Conservation (phyloP, 495 filamentous ascomycete genomes). For the Penicillium riverlandense region DNA sequence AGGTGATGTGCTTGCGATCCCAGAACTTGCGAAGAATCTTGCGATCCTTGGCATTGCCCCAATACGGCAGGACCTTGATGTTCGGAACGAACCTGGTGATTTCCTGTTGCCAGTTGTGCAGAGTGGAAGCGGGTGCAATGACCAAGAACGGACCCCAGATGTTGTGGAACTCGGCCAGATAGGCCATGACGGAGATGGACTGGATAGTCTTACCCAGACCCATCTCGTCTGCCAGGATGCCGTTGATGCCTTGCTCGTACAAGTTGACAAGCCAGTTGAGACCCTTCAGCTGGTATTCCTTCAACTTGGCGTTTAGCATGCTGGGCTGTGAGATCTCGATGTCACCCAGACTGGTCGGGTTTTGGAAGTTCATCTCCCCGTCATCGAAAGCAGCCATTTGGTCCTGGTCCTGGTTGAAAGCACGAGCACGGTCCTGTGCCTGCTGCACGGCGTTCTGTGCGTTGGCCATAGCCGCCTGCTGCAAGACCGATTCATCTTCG, state of each 20-base stretch:
- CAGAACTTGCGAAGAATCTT: slow-evolving; percentile 98
- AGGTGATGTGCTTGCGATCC: slow-evolving; percentile 95
- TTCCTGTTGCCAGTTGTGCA: slow-evolving; percentile 99
- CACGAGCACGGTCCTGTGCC: slow-evolving; percentile 82
- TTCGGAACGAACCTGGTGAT: slow-evolving; percentile 89
- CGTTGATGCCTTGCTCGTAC: slow-evolving; percentile 99
- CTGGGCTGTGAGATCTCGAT: slow-evolving; percentile 92
- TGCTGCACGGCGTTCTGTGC: slow-evolving; percentile 94
- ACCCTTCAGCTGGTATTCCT: slow-evolving; percentile 98
- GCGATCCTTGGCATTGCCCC: slow-evolving; percentile 89
- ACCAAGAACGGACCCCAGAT: slow-evolving; percentile 99
- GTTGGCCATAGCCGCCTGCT: slow-evolving; percentile 84
- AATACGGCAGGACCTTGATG: slow-evolving; percentile 93
- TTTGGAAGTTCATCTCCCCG: slow-evolving; percentile 99
- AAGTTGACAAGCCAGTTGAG: slow-evolving; percentile 98
- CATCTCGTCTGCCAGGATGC: slow-evolving; percentile 98
- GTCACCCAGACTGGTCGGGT: slow-evolving; percentile 87
- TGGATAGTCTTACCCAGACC: slow-evolving; percentile 98
- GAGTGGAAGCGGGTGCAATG: slow-evolving; percentile 89
- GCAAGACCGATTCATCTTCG: slow-evolving; percentile 79
- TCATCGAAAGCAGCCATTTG: slow-evolving; percentile 52
- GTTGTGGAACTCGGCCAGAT: slow-evolving; percentile 91
- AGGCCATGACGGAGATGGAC: slow-evolving; percentile 98
- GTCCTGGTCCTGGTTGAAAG: slow-evolving; percentile 67
- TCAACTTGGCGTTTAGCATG: slow-evolving; percentile 87